A percentile compares a stretch with the other conserved stretches of the same genome.
Evolutionary conservation across 805 yeast genomes (phyloP).

Genomic region (Starmerella khaoyaiensis): DNA sequence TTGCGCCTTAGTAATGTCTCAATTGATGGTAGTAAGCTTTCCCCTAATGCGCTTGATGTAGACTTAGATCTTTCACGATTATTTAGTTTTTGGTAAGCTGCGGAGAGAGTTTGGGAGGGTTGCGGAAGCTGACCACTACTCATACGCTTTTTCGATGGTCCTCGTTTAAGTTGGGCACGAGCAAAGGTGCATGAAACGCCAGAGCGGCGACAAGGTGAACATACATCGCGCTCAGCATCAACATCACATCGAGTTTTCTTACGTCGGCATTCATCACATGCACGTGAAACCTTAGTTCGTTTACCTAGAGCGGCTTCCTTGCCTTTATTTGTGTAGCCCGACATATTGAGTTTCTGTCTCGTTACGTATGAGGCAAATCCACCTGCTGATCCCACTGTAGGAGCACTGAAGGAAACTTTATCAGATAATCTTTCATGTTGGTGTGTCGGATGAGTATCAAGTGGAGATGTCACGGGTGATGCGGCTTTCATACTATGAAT

Average conservation of each 20-base stretch:
- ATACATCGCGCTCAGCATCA: conserved; percentile 25
- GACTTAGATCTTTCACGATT: conserved; percentile 5
- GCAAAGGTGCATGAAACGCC: conserved; percentile 43
- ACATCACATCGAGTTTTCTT: conserved; percentile 35
- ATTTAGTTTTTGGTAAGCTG: too few species aligned
- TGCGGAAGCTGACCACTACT: conserved; percentile 6
- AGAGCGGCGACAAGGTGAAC: conserved; percentile 41
- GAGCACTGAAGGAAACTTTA: too few species aligned
- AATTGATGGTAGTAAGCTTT: conserved; percentile 9
- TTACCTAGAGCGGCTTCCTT: conserved; percentile 12
- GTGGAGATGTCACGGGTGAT: too few species aligned
- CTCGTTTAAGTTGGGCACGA: conserved; percentile 47
- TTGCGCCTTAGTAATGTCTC: conserved; percentile 5
- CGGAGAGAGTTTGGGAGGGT: neutral
- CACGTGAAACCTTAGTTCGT: conserved; percentile 23
- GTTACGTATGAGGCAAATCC: too few species aligned
- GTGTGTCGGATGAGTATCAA: too few species aligned
- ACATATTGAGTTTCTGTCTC: too few species aligned
- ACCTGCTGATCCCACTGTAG: too few species aligned
- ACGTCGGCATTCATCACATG: conserved; percentile 31
- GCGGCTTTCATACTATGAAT: too few species aligned
- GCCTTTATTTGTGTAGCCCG: too few species aligned
- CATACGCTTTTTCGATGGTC: conserved; percentile 43
- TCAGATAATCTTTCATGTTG: too few species aligned
- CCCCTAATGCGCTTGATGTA: conserved; percentile 1